Percentiles rank a stretch among this genome's conserved stretches.
These are phyloP conservation scores for Aristolochia fimbriata DNA, from an alignment of 164 flowering plant species.

Conservation along the genomic window DNA sequence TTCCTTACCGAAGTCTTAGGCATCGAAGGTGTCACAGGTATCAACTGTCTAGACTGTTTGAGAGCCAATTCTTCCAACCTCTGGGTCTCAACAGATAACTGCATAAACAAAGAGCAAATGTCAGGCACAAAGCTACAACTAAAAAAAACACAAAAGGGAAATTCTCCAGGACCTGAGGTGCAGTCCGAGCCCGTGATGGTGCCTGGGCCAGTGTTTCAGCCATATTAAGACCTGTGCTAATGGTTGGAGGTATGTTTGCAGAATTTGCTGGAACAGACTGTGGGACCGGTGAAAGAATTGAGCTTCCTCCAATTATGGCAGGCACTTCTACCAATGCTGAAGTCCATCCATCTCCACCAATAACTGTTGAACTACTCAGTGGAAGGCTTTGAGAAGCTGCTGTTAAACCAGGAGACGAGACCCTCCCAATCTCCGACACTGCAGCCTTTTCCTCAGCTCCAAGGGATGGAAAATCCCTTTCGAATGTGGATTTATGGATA, in stretches of 20 bases:
- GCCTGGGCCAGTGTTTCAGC: slow-evolving; percentile 82
- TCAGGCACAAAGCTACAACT: slow-evolving; percentile 1
- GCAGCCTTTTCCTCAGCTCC: slow-evolving; percentile 59
- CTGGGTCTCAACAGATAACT: slow-evolving; percentile 62
- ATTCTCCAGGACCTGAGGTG: slow-evolving; percentile 47
- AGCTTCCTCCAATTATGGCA: slow-evolving; percentile 29
- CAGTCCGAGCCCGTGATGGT: slow-evolving; percentile 47
- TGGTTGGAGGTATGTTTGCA: slow-evolving; percentile 23
- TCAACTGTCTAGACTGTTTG: slow-evolving; percentile 71
- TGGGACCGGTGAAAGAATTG: slow-evolving; percentile 25
- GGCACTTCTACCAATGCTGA: slow-evolving; percentile 86
- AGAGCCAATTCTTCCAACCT: slow-evolving; percentile 79
- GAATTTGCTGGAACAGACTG: slow-evolving; percentile 26
- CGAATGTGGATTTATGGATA: slow-evolving; percentile 40
- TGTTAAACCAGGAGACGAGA: slow-evolving; percentile 60
- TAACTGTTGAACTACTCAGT: slow-evolving; percentile 37
- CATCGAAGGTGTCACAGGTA: slow-evolving; percentile 70
- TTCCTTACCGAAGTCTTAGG: slow-evolving; percentile 56
- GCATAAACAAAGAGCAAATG: slow-evolving; percentile 5
- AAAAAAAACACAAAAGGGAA: not conserved
- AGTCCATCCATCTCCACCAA: slow-evolving; percentile 77
- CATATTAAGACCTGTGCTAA: slow-evolving; percentile 62
- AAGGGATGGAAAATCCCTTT: slow-evolving; percentile 60
- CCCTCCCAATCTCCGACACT: slow-evolving; percentile 45
- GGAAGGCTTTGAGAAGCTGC: slow-evolving; percentile 52